phyloP scores from a whole-genome alignment of 352 stramenopile species.

The Globisporangium spinosum region DNA sequence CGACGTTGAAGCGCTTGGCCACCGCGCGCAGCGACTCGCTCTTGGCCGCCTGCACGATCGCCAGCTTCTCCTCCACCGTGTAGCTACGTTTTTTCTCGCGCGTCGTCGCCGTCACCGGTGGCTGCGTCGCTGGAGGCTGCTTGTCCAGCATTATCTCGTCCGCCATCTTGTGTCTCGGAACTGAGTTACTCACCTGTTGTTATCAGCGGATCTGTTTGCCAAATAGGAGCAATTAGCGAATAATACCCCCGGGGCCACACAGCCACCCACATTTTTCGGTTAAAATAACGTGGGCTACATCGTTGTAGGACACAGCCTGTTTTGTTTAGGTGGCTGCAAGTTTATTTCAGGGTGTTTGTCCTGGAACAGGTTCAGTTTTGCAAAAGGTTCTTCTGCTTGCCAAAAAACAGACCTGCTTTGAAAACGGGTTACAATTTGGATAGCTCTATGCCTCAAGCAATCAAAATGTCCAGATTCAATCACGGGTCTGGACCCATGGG shows the following conservation, averaged over 20 bases:
- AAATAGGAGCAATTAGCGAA: neutral
- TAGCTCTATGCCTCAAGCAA: neutral
- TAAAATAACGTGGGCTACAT: neutral
- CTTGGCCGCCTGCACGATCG: conserved; percentile 54
- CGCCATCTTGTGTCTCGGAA: neutral
- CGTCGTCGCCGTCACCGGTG: neutral
- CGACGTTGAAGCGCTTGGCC: conserved; percentile 60
- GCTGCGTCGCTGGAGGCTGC: neutral
- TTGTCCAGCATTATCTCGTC: neutral
- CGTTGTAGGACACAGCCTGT: no score
- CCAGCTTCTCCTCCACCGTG: conserved; percentile 68
- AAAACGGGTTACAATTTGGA: neutral
- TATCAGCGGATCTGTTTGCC: neutral
- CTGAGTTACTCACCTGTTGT: neutral
- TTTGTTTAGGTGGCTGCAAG: neutral
- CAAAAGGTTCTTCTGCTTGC: neutral
- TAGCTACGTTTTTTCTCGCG: conserved; percentile 71
- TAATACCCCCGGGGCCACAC: conserved; percentile 7
- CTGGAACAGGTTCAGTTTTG: neutral
- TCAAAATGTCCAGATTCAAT: neutral
- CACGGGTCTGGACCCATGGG: neutral
- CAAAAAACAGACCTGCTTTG: neutral
- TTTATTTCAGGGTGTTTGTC: neutral
- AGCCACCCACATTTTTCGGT: neutral
- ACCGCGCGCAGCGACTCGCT: conserved; percentile 49